These are phyloP conservation scores for Kwoniella bestiolae DNA, from an alignment of 768 basidiomycete genomes.

Conservation along the genomic window DNA sequence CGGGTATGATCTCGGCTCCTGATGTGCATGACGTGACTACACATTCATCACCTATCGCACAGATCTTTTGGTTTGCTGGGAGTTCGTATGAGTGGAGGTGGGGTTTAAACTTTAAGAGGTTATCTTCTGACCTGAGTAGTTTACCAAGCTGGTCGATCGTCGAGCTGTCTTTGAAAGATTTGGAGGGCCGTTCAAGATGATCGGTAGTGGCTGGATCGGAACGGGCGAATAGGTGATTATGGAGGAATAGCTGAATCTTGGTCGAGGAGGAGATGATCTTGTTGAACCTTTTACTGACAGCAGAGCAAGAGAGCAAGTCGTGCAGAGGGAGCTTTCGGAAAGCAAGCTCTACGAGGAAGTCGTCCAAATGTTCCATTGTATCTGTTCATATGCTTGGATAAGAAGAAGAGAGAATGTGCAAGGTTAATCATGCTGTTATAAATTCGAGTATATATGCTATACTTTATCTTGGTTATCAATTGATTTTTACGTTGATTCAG, in stretches of 20 bases:
- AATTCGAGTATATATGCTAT: background rate
- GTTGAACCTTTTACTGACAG: background rate
- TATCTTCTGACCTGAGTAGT: background rate
- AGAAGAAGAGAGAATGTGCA: background rate
- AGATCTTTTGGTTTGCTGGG: background rate
- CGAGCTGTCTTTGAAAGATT: background rate
- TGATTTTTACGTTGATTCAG: no score
- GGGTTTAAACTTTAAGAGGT: background rate
- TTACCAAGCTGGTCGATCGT: background rate
- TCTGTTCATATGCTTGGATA: no score
- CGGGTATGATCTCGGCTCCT: background rate
- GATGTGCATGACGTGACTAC: background rate
- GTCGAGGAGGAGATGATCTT: background rate
- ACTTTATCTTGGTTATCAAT: no score
- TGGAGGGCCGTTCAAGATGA: background rate
- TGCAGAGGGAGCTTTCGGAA: background rate
- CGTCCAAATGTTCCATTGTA: background rate
- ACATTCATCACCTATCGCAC: background rate
- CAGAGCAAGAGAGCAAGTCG: background rate
- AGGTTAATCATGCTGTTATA: no score
- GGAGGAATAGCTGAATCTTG: background rate
- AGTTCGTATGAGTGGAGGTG: background rate
- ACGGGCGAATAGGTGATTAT: background rate
- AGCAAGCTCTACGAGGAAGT: background rate
- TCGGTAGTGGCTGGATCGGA: background rate